These are phyloP conservation scores for Auxenochlorella protothecoides DNA, from an alignment of 139 green algal species.

Conservation along the genomic window DNA sequence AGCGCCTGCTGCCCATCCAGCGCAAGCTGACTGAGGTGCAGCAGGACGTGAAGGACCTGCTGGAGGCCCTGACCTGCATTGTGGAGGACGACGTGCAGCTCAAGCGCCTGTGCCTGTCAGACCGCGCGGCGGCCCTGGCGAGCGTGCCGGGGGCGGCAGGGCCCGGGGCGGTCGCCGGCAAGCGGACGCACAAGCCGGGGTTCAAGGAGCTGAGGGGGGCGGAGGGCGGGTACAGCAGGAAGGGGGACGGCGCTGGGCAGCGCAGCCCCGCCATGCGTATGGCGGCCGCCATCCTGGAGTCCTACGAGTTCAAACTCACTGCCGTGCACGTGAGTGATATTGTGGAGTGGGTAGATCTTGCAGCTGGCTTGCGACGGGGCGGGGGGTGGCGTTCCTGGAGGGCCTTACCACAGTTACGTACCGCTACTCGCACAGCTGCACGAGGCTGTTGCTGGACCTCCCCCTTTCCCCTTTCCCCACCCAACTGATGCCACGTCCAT, in stretches of 20 bases:
- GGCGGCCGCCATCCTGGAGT: slow-evolving; percentile 31
- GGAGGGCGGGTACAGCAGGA: neutral
- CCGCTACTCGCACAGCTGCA: too few relatives aligned
- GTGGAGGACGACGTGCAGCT: neutral
- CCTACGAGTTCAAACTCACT: slow-evolving; percentile 36
- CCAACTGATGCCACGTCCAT: too few relatives aligned
- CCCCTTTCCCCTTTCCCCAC: neutral
- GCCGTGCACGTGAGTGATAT: slow-evolving; percentile 19
- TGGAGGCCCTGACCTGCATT: neutral
- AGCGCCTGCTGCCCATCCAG: slow-evolving; percentile 42
- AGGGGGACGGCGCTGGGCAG: neutral
- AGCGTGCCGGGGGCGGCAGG: neutral
- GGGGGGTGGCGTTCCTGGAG: neutral
- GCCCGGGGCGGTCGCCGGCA: neutral
- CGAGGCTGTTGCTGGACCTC: too few relatives aligned
- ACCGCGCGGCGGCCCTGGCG: neutral
- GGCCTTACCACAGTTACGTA: too few relatives aligned
- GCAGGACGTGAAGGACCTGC: slow-evolving; percentile 39
- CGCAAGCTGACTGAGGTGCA: slow-evolving; percentile 38
- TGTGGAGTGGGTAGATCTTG: too few relatives aligned
- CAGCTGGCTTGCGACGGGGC: neutral
- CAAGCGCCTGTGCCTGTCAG: neutral
- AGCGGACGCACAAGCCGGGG: neutral
- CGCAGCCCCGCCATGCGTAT: slow-evolving; percentile 30
- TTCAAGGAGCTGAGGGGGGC: neutral